Evolutionary conservation across 139 green algal species (phyloP).

Genomic region (Chlamydomonas schloesseri): DNA sequence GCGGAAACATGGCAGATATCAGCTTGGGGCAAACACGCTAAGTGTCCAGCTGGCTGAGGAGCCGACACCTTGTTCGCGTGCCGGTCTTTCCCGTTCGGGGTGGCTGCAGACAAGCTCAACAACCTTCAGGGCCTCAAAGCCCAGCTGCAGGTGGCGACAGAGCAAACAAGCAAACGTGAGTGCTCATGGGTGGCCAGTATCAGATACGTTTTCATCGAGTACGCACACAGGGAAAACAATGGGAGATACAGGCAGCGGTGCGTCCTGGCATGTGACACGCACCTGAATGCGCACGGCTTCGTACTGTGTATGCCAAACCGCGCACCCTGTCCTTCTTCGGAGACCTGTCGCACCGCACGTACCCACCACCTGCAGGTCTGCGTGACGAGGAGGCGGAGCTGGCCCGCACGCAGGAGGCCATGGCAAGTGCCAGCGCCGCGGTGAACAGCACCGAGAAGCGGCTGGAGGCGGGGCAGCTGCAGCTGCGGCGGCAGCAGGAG

Average conservation of each 20-base stretch:
- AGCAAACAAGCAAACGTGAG: conserved; percentile 16
- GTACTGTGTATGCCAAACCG: too few relatives aligned
- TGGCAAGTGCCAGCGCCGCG: not conserved
- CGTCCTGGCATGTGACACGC: too few relatives aligned
- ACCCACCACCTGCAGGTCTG: not conserved
- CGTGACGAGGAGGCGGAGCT: conserved; percentile 3
- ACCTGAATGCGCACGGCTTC: too few relatives aligned
- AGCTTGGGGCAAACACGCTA: too few relatives aligned
- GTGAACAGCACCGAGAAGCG: not conserved
- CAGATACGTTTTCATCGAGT: too few relatives aligned
- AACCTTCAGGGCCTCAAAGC: not conserved
- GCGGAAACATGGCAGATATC: not conserved
- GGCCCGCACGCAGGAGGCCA: not conserved
- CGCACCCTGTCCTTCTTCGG: too few relatives aligned
- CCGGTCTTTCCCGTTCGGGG: not conserved
- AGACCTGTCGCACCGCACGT: too few relatives aligned
- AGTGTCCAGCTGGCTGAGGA: too few relatives aligned
- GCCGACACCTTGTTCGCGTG: not conserved
- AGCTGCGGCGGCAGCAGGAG: conserved; percentile 10
- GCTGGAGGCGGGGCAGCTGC: not conserved
- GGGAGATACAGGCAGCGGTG: too few relatives aligned
- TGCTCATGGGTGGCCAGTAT: too few relatives aligned
- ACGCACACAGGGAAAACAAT: too few relatives aligned
- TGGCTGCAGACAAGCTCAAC: conserved; percentile 18
- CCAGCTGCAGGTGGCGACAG: not conserved